Evolutionary conservation across 1,284 basidiomycete genomes (phyloP).

Genomic region (Phaffia rhodozyma): DNA sequence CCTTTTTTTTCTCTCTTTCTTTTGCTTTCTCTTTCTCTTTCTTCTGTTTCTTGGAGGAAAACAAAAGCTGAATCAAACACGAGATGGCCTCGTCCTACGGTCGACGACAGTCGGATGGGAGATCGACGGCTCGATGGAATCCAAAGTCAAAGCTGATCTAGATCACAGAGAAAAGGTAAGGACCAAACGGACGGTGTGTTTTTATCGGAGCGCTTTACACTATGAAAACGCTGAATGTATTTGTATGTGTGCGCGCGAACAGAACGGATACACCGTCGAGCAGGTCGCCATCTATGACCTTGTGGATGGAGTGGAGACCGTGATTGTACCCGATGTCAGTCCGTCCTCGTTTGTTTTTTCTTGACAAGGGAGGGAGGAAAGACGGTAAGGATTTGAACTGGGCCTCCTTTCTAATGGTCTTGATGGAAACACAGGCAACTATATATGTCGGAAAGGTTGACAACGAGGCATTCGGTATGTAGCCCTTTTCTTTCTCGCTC

Average conservation of each 20-base stretch:
- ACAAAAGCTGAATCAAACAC: too few species aligned
- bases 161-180: slow-evolving; percentile 71
- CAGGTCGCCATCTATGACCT: slow-evolving; percentile 49
- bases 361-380: too few species aligned
- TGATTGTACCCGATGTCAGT: slow-evolving; percentile 47
- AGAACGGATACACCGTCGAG: slow-evolving; percentile 66
- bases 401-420: too few species aligned
- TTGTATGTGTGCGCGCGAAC: slow-evolving; percentile 23
- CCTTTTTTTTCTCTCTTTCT: too few species aligned
- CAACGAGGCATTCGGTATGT: slow-evolving; percentile 62
- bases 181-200: too few species aligned
- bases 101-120: slow-evolving; percentile 50
- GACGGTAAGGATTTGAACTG: too few species aligned
- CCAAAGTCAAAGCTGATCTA: slow-evolving; percentile 65
- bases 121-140: slow-evolving; percentile 59
- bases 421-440: background rate
- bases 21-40: too few species aligned
- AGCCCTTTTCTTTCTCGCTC: background rate
- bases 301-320: slow-evolving; percentile 43
- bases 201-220: too few species aligned
- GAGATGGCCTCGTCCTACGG: too few species aligned
- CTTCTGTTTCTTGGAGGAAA: too few species aligned
- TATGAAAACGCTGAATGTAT: too few species aligned
- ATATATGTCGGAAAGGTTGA: slow-evolving; percentile 62
- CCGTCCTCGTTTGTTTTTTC: background rate